Evolutionary conservation across 2,329 filamentous ascomycete species (phyloP).

Genomic region (Ophiostoma sp.): DNA sequence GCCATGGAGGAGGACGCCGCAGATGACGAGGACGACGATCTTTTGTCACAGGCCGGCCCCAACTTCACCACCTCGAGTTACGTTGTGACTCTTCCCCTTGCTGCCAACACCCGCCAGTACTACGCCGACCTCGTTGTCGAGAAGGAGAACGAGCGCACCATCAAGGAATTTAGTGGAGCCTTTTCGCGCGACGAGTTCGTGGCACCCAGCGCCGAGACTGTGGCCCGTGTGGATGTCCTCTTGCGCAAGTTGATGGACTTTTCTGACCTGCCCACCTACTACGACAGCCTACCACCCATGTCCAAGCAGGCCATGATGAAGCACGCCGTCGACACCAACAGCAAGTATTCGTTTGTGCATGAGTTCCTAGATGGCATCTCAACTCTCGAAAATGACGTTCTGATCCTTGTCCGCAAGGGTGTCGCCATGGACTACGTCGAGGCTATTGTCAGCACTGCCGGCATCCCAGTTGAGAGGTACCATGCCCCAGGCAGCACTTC

Average conservation of each 20-base stretch:
- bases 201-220: constrained; percentile 43
- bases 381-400: constrained; percentile 48
- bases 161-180: constrained; percentile 47
- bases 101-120: constrained; percentile 51
- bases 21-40: constrained; percentile 16
- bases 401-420: constrained; percentile 55
- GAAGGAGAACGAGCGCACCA: constrained; percentile 43
- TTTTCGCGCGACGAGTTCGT: constrained; percentile 45
- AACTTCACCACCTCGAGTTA: constrained; percentile 42
- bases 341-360: constrained; percentile 61
- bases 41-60: not conserved
- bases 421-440: constrained; percentile 54
- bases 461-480: constrained; percentile 39
- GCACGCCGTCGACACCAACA: constrained; percentile 56
- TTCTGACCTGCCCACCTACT: constrained; percentile 58
- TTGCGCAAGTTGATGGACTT: constrained; percentile 54
- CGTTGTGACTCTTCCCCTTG: constrained; percentile 58
- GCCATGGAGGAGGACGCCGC: not conserved
- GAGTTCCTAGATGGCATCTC: constrained; percentile 53
- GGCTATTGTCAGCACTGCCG: constrained; percentile 47
- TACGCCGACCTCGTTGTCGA: constrained; percentile 54
- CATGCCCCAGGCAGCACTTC: constrained; percentile 18
- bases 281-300: constrained; percentile 48
- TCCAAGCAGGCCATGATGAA: constrained; percentile 48
- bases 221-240: constrained; percentile 52